Evolutionary conservation across 106 monocot genomes (phyloP), one percentile per base, ranked within the genome.

Genomic region (Chionographis japonica): DNA sequence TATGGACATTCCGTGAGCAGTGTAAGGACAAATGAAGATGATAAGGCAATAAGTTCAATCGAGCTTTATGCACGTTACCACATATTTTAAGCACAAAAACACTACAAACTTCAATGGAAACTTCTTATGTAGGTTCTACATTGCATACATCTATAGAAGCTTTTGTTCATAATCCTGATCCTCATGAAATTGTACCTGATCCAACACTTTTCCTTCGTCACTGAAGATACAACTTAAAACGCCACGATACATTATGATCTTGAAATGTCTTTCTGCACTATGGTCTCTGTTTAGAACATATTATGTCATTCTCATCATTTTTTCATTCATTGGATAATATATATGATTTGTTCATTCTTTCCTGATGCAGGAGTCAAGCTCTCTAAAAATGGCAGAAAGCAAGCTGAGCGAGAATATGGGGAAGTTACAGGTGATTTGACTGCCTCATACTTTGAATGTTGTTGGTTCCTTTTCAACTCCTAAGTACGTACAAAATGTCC

Each of bases 321-420:
- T 42, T 16, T 8, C 17, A 16, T 42, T n/a, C 5, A 17, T 4
- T 42, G 6, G n/a, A 63, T 15, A 63, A 42, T 4, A 2, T 63
- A 18, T 4, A 63, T 63, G 43, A 10, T n/a, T 63, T 63, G 40
- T 15, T 40, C 51, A 62, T 56, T 39, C 9, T 56, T 10, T 58
- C 18, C n/a, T 71, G 12, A 19, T 57, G 16, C 73, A 89, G 84
- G 88, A 87, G 10, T 40, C 52, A 13, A 80, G 46, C 6, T 13
- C 35, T 74, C 54, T 77, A 77, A 77, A 66, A 53, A 67, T 81
- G 71, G 87, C 77, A 61, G 54, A 54, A 70, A 75, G 40, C 54
- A 91, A 82, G 58, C 74, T 91, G 56, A 74, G 61, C 15, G 87
- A 91, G 40, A 91, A 87, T 65, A 60, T 77, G 14, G 79, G 17